Evolutionary conservation across 495 filamentous ascomycete genomes (phyloP), one percentile per base, ranked within the genome.

Genomic region (Aspergillus wentii): DNA sequence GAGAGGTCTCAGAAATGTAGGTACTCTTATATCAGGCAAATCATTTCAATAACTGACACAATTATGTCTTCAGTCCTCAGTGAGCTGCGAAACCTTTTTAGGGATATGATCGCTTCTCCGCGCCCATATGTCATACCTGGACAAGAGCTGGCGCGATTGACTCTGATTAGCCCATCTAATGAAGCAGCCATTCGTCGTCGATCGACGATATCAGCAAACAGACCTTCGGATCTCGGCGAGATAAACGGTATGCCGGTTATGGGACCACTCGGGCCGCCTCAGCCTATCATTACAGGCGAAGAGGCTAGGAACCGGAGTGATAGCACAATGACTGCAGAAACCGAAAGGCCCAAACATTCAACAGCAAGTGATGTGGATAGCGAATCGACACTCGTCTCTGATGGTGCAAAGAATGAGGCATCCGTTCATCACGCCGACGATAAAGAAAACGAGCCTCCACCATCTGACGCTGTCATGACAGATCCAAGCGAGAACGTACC

Each of bases 121-220:
- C 61, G 50, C 23, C 53, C 59, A 41, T 78, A 53, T 46, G 82
- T 79, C 44, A 76, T 52, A 28, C 92, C 92, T 0, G 76, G 83
- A 8, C 78, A 78, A 35, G 83, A 92, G 44, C 75, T 97, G 44
- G 91, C 90, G 15, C 80, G 88, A 26, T 76, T 91, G 19, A 86
- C 90, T 3, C 68, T 92, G 29, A 74, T 83, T 43, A 82, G 72
- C 40, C 70, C 76, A 3, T 68, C 72, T 19, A 74, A 74, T 20
- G 79, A 80, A 52, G 75, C 70, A 11, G 68, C 66, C 3, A 73
- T 76, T 33, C 73, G 78, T 23, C 70, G 75, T 17, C 62, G 64
- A 17, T 82, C 79, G 8, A 79, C 75, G 6, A 63, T 74, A 17
- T 56, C 57, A 29, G 57, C 51, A 33, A 52, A 45, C 20, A 58